Conservation (phyloP, 306 rosid species). For the Quercus glauca region DNA sequence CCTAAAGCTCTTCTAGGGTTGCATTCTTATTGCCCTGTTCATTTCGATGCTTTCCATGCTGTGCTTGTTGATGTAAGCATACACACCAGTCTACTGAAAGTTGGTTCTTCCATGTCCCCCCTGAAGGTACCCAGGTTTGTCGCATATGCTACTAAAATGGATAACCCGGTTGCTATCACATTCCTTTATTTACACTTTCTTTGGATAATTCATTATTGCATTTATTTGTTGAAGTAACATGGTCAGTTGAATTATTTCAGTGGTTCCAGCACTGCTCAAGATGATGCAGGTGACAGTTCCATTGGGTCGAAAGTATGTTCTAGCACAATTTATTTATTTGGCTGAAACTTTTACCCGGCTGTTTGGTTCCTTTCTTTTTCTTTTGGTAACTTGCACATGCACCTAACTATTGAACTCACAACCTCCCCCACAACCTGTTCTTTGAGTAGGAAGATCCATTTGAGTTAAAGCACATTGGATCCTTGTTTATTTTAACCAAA, state of each 20-base stretch:
- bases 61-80: slow-evolving; percentile 57
- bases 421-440: no score
- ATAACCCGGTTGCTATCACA: background rate
- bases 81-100: slow-evolving; percentile 50
- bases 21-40: slow-evolving; percentile 65
- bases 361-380: slow-evolving; percentile 2
- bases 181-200: background rate
- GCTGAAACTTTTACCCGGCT: background rate
- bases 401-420: background rate
- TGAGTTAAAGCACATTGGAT: background rate
- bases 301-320: slow-evolving; percentile 47
- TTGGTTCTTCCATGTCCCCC: slow-evolving; percentile 36
- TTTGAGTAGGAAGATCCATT: no score
- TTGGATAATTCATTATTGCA: background rate
- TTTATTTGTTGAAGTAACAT: slow-evolving; percentile 13
- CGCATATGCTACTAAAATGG: slow-evolving; percentile 20
- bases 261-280: slow-evolving; percentile 30
- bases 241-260: slow-evolving; percentile 40
- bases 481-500: background rate
- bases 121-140: slow-evolving; percentile 69
- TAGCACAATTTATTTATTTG: slow-evolving; percentile 8
- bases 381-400: background rate
- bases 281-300: slow-evolving; percentile 28
- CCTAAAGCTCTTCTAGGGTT: slow-evolving; percentile 58
- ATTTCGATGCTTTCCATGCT: slow-evolving; percentile 61